phyloP scores from a whole-genome alignment of 768 basidiomycete genomes.

The Leccinum ochraceum region DNA sequence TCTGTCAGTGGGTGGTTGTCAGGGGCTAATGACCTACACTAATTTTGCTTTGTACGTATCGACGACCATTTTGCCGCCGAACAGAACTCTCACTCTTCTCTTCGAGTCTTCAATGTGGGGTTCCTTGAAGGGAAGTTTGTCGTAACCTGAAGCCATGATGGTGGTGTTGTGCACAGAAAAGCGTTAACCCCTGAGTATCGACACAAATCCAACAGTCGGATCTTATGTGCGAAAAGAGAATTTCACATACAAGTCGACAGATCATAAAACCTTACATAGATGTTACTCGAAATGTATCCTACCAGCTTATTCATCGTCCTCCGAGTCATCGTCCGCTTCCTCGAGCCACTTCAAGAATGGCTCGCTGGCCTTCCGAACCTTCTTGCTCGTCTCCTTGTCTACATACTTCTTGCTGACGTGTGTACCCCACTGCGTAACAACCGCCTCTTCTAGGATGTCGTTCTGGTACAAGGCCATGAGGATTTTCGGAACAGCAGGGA shows the following conservation, averaged over 20 bases:
- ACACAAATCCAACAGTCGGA: not conserved
- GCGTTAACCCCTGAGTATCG: not conserved
- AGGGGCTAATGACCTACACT: constrained; percentile 41
- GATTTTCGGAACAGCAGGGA: constrained; percentile 80
- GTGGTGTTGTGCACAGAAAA: not conserved
- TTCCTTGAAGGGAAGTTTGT: constrained; percentile 38
- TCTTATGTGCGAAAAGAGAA: not conserved
- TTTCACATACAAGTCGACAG: constrained; percentile 11
- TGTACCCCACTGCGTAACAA: constrained; percentile 90
- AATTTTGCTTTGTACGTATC: constrained; percentile 59
- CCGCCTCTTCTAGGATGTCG: constrained; percentile 90
- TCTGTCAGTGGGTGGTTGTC: not conserved
- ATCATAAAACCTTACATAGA: constrained; percentile 11
- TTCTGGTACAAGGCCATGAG: constrained; percentile 93
- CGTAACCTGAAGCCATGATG: constrained; percentile 18
- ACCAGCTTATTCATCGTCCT: constrained; percentile 30
- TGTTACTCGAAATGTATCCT: not conserved
- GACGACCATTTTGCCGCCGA: constrained; percentile 50
- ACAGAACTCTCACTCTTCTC: constrained; percentile 57
- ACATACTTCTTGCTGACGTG: constrained; percentile 97
- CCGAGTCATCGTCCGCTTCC: constrained; percentile 67
- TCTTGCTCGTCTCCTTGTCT: constrained; percentile 93
- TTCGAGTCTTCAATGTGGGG: constrained; percentile 48
- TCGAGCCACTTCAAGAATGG: constrained; percentile 97
- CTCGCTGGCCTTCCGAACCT: constrained; percentile 91